Conservation (phyloP, 495 filamentous ascomycete genomes). For the Delitschia confertaspora region DNA sequence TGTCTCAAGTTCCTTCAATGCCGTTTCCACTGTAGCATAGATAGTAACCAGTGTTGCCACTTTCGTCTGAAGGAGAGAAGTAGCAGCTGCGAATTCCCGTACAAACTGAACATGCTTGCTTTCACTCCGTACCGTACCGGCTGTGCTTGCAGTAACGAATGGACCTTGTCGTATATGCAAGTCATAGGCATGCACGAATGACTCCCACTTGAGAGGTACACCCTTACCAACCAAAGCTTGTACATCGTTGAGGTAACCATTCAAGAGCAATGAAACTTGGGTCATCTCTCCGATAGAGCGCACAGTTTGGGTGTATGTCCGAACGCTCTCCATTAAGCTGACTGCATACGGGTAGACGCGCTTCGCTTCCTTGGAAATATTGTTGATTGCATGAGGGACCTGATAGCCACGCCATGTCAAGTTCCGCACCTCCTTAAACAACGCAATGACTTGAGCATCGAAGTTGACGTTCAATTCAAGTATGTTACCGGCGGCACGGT, state of each 20-base stretch:
- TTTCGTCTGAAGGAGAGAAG: constrained; percentile 79
- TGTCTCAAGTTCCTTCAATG: constrained; percentile 69
- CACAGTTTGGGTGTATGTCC: constrained; percentile 78
- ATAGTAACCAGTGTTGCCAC: constrained; percentile 67
- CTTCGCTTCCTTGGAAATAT: constrained; percentile 92
- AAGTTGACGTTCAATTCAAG: constrained; percentile 91
- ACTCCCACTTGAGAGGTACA: constrained; percentile 86
- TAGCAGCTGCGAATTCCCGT: constrained; percentile 76
- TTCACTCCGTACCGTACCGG: constrained; percentile 49
- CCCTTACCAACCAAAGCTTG: constrained; percentile 75
- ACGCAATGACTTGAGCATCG: constrained; percentile 86
- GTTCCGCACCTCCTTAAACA: constrained; percentile 99
- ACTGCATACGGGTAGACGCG: constrained; percentile 95
- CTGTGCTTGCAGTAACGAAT: constrained; percentile 13
- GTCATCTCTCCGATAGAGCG: constrained; percentile 72
- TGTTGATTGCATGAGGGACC: constrained; percentile 88
- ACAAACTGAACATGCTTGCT: constrained; percentile 96
- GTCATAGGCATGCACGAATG: constrained; percentile 93
- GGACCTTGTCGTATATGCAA: constrained; percentile 68
- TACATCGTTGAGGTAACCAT: constrained; percentile 82
- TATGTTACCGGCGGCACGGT: constrained; percentile 74
- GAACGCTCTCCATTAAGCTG: constrained; percentile 93
- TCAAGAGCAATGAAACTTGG: constrained; percentile 75
- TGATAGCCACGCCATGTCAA: constrained; percentile 86
- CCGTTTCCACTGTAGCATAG: constrained; percentile 73